phyloP scores from a whole-genome alignment of 2,329 filamentous ascomycete genomes.

The Pestalotiopsis sp. region DNA sequence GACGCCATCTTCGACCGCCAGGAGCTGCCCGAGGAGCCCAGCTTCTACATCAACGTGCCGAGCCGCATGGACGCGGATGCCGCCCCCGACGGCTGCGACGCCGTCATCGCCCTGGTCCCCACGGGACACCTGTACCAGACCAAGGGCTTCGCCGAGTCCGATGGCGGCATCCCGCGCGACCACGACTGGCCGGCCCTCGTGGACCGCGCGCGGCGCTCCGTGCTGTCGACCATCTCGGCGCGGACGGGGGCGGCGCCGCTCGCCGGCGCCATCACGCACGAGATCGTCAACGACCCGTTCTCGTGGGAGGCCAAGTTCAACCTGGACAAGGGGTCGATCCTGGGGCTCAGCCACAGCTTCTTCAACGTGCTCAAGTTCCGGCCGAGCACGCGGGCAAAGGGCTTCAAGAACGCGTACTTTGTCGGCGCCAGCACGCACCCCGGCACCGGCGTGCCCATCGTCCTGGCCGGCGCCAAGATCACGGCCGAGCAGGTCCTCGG shows the following conservation, averaged over 20 bases:
- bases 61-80: slow-evolving; percentile 69
- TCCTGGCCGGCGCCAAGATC: slow-evolving; percentile 70
- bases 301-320: slow-evolving; percentile 73
- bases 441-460: slow-evolving; percentile 76
- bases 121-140: slow-evolving; percentile 68
- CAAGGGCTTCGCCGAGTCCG: slow-evolving; percentile 24
- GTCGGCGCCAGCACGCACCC: slow-evolving; percentile 78
- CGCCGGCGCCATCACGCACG: slow-evolving; percentile 53
- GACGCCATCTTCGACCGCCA: slow-evolving; percentile 76
- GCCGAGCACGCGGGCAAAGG: slow-evolving; percentile 57
- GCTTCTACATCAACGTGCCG: slow-evolving; percentile 79
- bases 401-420: slow-evolving; percentile 63
- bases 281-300: slow-evolving; percentile 67
- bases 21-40: slow-evolving; percentile 67
- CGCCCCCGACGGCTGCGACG: slow-evolving; percentile 66
- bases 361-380: slow-evolving; percentile 73
- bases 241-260: slow-evolving; percentile 61
- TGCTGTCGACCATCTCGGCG: slow-evolving; percentile 62
- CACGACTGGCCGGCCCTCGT: slow-evolving; percentile 68
- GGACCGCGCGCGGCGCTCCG: slow-evolving; percentile 57
- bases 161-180: slow-evolving; percentile 31
- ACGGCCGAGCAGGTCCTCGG: slow-evolving; percentile 47
- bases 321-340: slow-evolving; percentile 74
- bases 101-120: slow-evolving; percentile 71
- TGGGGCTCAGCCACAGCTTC: slow-evolving; percentile 73